Evolutionary conservation across 108 stramenopile species (phyloP).

Genomic region (Conticribra weissflogii): DNA sequence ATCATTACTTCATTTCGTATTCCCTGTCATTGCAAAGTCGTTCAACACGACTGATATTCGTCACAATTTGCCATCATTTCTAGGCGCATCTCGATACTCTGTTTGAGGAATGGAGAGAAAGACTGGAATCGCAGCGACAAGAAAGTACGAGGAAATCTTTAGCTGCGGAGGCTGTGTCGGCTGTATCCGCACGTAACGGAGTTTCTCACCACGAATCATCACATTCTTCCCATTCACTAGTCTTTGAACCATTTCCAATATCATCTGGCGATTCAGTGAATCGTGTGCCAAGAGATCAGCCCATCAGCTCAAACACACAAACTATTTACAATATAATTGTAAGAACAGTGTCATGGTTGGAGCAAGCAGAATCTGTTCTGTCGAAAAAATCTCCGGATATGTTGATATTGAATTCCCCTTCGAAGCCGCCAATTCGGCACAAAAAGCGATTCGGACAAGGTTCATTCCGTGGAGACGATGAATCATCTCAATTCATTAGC

Average conservation of each 20-base stretch:
- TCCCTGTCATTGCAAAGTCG: slow-evolving; percentile 6
- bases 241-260: neutral
- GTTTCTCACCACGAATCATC: neutral
- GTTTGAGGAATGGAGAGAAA: slow-evolving; percentile 71
- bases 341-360: slow-evolving; percentile 76
- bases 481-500: slow-evolving; percentile 7
- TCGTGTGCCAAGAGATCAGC: neutral
- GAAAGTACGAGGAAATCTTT: slow-evolving; percentile 75
- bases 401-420: no score
- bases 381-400: slow-evolving; percentile 8
- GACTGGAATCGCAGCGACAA: slow-evolving; percentile 77
- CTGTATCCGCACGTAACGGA: slow-evolving; percentile 14
- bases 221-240: neutral
- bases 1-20: slow-evolving; percentile 4
- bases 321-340: slow-evolving; percentile 33
- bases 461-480: no score
- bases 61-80: neutral
- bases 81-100: slow-evolving; percentile 73
- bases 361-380: slow-evolving; percentile 66
- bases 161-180: slow-evolving; percentile 68
- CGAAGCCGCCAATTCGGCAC: no score
- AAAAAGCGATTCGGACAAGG: no score
- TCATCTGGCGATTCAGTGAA: neutral
- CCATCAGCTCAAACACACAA: slow-evolving; percentile 16
- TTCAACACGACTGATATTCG: slow-evolving; percentile 2